Conservation (phyloP, 495 filamentous ascomycete species). For the Rostrohypoxylon terebratum region DNA sequence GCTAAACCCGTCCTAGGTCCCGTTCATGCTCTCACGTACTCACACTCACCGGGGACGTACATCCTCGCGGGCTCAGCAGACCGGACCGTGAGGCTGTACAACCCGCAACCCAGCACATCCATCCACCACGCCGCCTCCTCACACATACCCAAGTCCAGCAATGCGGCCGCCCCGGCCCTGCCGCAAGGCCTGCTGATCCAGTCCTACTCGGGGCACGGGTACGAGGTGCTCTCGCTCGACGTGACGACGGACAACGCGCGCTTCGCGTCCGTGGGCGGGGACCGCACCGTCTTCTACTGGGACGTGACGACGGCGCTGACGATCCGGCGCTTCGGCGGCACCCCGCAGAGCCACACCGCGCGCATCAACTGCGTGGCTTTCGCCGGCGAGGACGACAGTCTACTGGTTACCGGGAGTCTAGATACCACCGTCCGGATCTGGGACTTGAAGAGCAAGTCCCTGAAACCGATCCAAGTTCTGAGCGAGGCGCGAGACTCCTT, state of each 20-base stretch:
- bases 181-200: constrained; percentile 73
- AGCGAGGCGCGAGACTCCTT: constrained; percentile 83
- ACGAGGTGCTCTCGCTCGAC: constrained; percentile 85
- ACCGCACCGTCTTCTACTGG: constrained; percentile 92
- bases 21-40: constrained; percentile 79
- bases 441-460: constrained; percentile 73
- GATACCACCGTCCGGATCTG: constrained; percentile 89
- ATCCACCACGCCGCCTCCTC: constrained; percentile 51
- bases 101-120: constrained; percentile 62
- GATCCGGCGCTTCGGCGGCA: constrained; percentile 72
- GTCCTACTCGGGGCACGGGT: constrained; percentile 87
- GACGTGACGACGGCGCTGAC: constrained; percentile 85
- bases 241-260: constrained; percentile 81
- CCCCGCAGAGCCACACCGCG: constrained; percentile 69
- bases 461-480: constrained; percentile 82
- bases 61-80: constrained; percentile 89
- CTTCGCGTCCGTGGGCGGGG: constrained; percentile 86
- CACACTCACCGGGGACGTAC: constrained; percentile 74
- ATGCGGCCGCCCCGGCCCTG: constrained; percentile 23
- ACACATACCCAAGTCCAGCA: constrained; percentile 50
- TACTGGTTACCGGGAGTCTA: constrained; percentile 80
- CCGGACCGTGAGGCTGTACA: constrained; percentile 85
- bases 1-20: constrained; percentile 64
- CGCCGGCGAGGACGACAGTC: constrained; percentile 73
- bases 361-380: constrained; percentile 83